These are phyloP conservation scores for Cercophora scortea DNA, from an alignment of 495 filamentous ascomycete genomes.

Conservation along the genomic window DNA sequence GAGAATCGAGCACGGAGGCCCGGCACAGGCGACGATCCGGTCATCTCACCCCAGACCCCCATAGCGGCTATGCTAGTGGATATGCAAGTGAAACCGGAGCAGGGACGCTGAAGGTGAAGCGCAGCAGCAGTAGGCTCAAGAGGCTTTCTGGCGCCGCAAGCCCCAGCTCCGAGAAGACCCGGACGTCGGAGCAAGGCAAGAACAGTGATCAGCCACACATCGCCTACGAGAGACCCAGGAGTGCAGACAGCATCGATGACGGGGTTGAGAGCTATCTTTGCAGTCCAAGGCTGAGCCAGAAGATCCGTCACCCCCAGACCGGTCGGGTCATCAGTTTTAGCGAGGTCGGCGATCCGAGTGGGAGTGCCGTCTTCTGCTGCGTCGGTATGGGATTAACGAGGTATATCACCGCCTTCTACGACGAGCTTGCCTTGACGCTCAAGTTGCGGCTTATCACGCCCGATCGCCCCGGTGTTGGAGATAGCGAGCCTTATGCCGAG, in stretches of 20 bases:
- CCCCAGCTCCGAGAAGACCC: constrained; percentile 23
- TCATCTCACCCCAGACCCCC: constrained; percentile 32
- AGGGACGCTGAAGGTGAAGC: constrained; percentile 30
- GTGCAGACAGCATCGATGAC: constrained; percentile 80
- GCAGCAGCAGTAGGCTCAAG: constrained; percentile 40
- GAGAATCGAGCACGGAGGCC: constrained; percentile 28
- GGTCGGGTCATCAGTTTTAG: constrained; percentile 90
- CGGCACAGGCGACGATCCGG: constrained; percentile 31
- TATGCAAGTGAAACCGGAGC: constrained; percentile 36
- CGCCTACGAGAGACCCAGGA: constrained; percentile 56
- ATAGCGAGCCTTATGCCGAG: constrained; percentile 76
- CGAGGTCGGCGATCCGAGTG: constrained; percentile 89
- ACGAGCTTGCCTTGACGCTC: constrained; percentile 84
- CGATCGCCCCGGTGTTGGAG: constrained; percentile 89
- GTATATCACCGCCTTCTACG: constrained; percentile 95
- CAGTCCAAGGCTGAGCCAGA: constrained; percentile 78
- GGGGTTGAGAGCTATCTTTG: constrained; percentile 80
- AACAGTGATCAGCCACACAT: constrained; percentile 24
- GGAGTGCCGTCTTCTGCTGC: constrained; percentile 90
- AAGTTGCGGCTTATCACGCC: constrained; percentile 87
- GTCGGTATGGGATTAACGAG: constrained; percentile 96
- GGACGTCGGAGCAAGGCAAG: constrained; percentile 16
- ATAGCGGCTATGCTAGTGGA: constrained; percentile 22
- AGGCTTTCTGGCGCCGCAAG: constrained; percentile 38
- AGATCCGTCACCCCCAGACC: constrained; percentile 73